Conservation (phyloP, 495 filamentous ascomycete genomes). For the Elasticomyces elasticus region DNA sequence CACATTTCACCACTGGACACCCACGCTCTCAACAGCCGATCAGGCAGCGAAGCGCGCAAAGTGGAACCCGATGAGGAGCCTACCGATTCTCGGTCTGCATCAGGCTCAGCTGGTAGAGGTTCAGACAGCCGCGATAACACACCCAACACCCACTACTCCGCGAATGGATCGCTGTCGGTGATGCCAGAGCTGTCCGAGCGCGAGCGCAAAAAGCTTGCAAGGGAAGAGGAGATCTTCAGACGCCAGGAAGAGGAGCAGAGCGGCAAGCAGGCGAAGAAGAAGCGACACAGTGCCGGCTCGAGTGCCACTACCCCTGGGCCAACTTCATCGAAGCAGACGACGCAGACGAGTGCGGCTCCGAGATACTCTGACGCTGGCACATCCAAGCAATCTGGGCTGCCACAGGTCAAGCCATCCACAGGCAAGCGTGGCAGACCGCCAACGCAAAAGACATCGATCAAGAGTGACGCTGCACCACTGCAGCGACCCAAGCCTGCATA, state of each 20-base stretch:
- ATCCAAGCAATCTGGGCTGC: slow-evolving; percentile 29
- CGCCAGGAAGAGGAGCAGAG: slow-evolving; percentile 50
- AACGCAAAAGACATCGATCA: not conserved
- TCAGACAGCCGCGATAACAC: slow-evolving; percentile 72
- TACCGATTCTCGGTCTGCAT: slow-evolving; percentile 56
- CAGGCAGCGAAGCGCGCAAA: slow-evolving; percentile 55
- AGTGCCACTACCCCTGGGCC: slow-evolving; percentile 32
- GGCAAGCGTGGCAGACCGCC: not conserved
- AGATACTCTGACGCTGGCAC: slow-evolving; percentile 11
- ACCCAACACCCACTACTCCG: slow-evolving; percentile 47
- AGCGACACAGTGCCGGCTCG: slow-evolving; percentile 51
- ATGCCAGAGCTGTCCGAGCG: slow-evolving; percentile 61
- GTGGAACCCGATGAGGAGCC: slow-evolving; percentile 41
- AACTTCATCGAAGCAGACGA: slow-evolving; percentile 19
- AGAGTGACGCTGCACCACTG: not conserved
- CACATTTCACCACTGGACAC: slow-evolving; percentile 59
- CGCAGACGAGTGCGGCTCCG: not conserved
- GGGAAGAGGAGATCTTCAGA: slow-evolving; percentile 66
- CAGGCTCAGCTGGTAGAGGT: slow-evolving; percentile 45
- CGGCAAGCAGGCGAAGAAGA: slow-evolving; percentile 40
- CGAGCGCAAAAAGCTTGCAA: slow-evolving; percentile 78
- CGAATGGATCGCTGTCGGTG: slow-evolving; percentile 37
- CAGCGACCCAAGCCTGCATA: slow-evolving; percentile 6
- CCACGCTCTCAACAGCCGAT: slow-evolving; percentile 64
- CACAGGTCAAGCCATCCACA: slow-evolving; percentile 5